These are phyloP conservation scores for Boletus rufocinnamomeus DNA, from an alignment of 768 basidiomycete species.

Conservation along the genomic window DNA sequence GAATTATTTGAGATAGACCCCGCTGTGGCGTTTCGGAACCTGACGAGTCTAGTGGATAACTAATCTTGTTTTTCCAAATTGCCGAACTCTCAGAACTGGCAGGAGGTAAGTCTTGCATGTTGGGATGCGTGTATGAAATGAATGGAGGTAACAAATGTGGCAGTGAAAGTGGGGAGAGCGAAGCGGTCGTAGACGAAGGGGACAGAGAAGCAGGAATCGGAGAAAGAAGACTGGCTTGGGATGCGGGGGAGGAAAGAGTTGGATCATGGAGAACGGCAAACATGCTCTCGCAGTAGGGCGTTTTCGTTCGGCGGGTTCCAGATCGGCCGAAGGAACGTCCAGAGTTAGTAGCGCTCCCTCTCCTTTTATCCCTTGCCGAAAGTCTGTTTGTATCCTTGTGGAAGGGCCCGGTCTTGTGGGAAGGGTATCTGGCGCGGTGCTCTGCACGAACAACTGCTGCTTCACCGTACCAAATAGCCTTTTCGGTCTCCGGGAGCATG, in stretches of 20 bases:
- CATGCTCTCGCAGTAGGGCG: slow-evolving; percentile 17
- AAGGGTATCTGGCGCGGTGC: slow-evolving; percentile 33
- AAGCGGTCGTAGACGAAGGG: slow-evolving; percentile 7
- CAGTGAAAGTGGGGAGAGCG: slow-evolving; percentile 19
- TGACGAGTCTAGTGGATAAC: slow-evolving; percentile 24
- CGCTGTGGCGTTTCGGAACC: slow-evolving; percentile 24
- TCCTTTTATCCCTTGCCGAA: slow-evolving; percentile 32
- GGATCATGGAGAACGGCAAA: slow-evolving; percentile 14
- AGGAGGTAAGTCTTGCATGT: not conserved
- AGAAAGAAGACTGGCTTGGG: slow-evolving; percentile 3
- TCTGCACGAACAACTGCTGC: slow-evolving; percentile 30
- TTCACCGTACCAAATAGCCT: slow-evolving; percentile 37
- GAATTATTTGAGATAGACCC: slow-evolving; percentile 23
- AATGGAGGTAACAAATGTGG: slow-evolving; percentile 20
- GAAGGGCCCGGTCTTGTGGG: slow-evolving; percentile 33
- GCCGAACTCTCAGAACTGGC: slow-evolving; percentile 18
- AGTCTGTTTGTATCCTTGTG: slow-evolving; percentile 21
- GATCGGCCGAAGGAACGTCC: slow-evolving; percentile 39
- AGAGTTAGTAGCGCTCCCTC: slow-evolving; percentile 34
- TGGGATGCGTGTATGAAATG: slow-evolving; percentile 8
- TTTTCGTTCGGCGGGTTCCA: slow-evolving; percentile 32
- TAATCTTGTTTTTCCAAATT: slow-evolving; percentile 6
- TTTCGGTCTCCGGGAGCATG: slow-evolving; percentile 38
- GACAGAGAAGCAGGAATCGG: not conserved
- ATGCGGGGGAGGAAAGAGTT: slow-evolving; percentile 3